Evolutionary conservation across 768 basidiomycete genomes (phyloP).

Genomic region (Auriscalpium microsporum): DNA sequence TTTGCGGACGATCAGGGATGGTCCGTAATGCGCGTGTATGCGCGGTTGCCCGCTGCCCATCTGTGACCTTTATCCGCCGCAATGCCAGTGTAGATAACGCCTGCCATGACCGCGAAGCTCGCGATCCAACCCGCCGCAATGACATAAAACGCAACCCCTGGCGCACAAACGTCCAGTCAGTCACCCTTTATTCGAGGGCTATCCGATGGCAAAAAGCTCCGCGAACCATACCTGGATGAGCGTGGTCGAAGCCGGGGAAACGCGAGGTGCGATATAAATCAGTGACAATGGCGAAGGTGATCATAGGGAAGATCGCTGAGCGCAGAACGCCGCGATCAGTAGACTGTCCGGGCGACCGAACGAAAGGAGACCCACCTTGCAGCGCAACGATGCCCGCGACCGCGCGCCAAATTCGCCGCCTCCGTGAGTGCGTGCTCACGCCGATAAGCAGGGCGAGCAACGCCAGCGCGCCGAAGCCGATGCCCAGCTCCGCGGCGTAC

Average conservation of each 20-base stretch:
- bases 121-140: conserved; percentile 55
- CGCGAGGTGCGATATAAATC: conserved; percentile 41
- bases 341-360: background rate
- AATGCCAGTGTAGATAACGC: conserved; percentile 54
- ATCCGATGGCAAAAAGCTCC: background rate
- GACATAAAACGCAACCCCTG: conserved; percentile 54
- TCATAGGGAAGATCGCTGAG: conserved; percentile 50
- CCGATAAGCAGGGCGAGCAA: conserved; percentile 55
- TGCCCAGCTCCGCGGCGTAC: conserved; percentile 54
- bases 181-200: background rate
- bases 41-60: conserved; percentile 75
- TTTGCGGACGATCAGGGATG: background rate
- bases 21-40: conserved; percentile 37
- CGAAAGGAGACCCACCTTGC: conserved; percentile 36
- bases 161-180: background rate
- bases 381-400: conserved; percentile 57
- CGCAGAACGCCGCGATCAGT: background rate
- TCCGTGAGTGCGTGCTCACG: conserved; percentile 61
- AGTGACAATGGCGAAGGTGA: conserved; percentile 56
- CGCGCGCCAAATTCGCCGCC: conserved; percentile 69
- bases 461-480: conserved; percentile 55
- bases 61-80: conserved; percentile 51
- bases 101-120: conserved; percentile 42
- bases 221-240: conserved; percentile 45
- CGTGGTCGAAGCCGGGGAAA: conserved; percentile 46